phyloP scores from a whole-genome alignment of 495 filamentous ascomycete species.

The Rhizodiscina lignyota region DNA sequence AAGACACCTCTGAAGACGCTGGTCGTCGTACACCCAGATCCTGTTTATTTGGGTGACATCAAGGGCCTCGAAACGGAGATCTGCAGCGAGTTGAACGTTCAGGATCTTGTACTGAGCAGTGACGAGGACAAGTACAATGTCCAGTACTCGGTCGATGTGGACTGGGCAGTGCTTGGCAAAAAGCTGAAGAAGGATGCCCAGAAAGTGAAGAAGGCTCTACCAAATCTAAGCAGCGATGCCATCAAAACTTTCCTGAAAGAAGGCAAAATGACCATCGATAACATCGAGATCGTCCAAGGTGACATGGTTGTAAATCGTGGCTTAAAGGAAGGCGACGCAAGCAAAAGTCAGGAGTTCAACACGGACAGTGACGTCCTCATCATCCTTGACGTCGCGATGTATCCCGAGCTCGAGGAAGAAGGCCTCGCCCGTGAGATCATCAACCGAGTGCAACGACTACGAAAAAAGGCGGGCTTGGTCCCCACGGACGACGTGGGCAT shows the following conservation, averaged over 20 bases:
- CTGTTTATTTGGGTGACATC: conserved; percentile 71
- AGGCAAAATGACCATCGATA: conserved; percentile 62
- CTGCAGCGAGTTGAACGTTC: conserved; percentile 78
- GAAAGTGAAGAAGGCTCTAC: conserved; percentile 81
- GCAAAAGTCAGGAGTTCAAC: conserved; percentile 64
- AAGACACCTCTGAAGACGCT: conserved; percentile 85
- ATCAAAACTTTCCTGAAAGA: conserved; percentile 55
- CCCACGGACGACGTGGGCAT: conserved; percentile 77
- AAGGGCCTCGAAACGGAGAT: conserved; percentile 72
- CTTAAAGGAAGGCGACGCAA: conserved; percentile 48
- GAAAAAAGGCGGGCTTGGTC: conserved; percentile 67
- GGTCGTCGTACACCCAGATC: conserved; percentile 74
- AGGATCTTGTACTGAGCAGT: conserved; percentile 64
- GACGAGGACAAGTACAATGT: conserved; percentile 87
- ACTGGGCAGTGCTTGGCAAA: conserved; percentile 90
- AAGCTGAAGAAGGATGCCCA: conserved; percentile 88
- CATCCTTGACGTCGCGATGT: conserved; percentile 57
- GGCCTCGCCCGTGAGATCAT: conserved; percentile 69
- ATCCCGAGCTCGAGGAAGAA: conserved; percentile 59
- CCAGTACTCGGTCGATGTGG: conserved; percentile 71
- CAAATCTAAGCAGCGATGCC: conserved; percentile 57
- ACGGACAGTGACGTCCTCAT: conserved; percentile 70
- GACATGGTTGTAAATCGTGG: conserved; percentile 76
- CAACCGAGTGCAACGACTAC: conserved; percentile 63
- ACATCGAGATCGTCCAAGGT: conserved; percentile 61